Conservation (phyloP, 345 rosid species). For the Eucalyptus brandiana region DNA sequence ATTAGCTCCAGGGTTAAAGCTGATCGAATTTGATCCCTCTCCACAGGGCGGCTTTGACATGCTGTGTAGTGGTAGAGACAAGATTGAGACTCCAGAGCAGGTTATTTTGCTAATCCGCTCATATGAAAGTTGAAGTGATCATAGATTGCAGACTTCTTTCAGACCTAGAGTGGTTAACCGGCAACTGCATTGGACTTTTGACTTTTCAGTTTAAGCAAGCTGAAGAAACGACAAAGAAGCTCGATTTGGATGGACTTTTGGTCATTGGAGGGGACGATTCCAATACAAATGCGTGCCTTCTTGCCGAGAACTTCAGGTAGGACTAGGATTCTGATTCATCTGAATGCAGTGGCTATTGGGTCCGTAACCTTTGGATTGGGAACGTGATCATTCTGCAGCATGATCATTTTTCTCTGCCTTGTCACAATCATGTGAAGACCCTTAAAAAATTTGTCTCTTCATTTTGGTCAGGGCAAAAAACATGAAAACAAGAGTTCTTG, state of each 20-base stretch:
- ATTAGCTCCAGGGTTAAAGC: neutral
- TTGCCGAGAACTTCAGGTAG: conserved; percentile 88
- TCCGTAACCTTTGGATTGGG: neutral
- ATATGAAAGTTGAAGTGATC: neutral
- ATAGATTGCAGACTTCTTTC: neutral
- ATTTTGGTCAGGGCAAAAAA: conserved; percentile 48
- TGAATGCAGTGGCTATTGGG: neutral
- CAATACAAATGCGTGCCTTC: conserved; percentile 98
- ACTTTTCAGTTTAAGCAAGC: conserved; percentile 88
- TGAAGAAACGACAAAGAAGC: conserved; percentile 81
- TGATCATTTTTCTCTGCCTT: neutral
- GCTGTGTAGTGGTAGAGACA: conserved; percentile 99
- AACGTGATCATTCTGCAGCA: neutral
- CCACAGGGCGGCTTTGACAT: conserved; percentile 96
- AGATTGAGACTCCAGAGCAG: conserved; percentile 99
- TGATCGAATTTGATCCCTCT: neutral
- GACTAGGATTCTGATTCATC: neutral
- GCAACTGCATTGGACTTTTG: neutral
- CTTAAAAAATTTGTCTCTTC: neutral
- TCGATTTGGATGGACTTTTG: conserved; percentile 85
- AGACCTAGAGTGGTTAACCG: neutral
- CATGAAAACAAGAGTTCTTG: conserved; percentile 75
- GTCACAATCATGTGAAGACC: neutral
- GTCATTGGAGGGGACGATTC: conserved; percentile 99
- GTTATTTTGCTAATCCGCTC: conserved; percentile 10